Percentiles rank a stretch among this genome's conserved stretches.
phyloP scores from a whole-genome alignment of 495 filamentous ascomycete genomes.

The Symbiotaphrina buchneri region DNA sequence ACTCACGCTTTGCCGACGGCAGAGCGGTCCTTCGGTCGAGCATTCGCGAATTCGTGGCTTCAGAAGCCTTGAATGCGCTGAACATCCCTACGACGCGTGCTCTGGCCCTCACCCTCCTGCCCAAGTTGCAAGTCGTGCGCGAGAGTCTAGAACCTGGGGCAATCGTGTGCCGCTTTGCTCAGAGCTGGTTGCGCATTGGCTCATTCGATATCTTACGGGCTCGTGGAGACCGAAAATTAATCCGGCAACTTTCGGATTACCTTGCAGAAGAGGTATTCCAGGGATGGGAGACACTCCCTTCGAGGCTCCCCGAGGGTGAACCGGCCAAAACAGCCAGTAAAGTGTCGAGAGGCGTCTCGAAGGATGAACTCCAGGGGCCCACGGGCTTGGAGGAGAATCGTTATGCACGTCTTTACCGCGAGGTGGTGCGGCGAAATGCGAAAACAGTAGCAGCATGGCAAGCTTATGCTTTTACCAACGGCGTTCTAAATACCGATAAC shows the following conservation, averaged over 20 bases:
- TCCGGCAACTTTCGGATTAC: slow-evolving; percentile 56
- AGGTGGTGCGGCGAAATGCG: slow-evolving; percentile 70
- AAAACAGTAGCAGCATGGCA: slow-evolving; percentile 86
- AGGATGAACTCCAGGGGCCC: slow-evolving; percentile 37
- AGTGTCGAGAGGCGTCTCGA: slow-evolving; percentile 21
- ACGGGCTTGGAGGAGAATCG: slow-evolving; percentile 52
- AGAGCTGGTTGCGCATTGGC: slow-evolving; percentile 77
- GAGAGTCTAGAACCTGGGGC: slow-evolving; percentile 85
- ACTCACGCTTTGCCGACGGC: slow-evolving; percentile 93
- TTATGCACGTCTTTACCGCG: slow-evolving; percentile 68
- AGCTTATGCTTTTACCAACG: slow-evolving; percentile 94
- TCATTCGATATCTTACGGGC: slow-evolving; percentile 78
- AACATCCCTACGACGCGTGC: slow-evolving; percentile 73
- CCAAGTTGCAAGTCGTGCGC: slow-evolving; percentile 44
- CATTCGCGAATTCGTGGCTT: slow-evolving; percentile 84
- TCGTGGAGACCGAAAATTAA: slow-evolving; percentile 52
- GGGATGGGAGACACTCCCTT: slow-evolving; percentile 63
- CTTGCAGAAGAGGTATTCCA: slow-evolving; percentile 66
- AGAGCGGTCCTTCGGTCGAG: slow-evolving; percentile 80
- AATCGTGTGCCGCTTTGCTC: slow-evolving; percentile 78
- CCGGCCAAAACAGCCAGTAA: slow-evolving; percentile 4
- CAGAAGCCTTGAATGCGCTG: slow-evolving; percentile 65
- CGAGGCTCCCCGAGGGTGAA: slow-evolving; percentile 22
- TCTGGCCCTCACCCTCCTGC: slow-evolving; percentile 54
- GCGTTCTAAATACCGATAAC: slow-evolving; percentile 91